Evolutionary conservation across 192 early-diverging fungal species (phyloP).

Genomic region (Podila verticillata): DNA sequence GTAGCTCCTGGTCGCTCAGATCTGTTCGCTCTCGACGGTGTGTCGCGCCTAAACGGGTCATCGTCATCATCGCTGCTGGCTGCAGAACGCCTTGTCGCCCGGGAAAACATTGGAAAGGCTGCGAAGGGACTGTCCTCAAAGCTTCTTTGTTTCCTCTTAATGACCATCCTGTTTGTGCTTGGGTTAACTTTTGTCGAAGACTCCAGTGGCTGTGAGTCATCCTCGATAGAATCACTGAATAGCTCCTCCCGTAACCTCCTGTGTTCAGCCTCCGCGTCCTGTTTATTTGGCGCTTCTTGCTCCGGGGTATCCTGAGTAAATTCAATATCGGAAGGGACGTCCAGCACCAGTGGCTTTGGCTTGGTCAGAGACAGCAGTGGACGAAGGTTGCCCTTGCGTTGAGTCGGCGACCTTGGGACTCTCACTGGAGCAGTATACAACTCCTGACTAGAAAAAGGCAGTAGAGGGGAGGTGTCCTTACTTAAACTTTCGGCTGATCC

Average conservation of each 20-base stretch:
- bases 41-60: not conserved
- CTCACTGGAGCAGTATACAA: not conserved
- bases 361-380: slow-evolving; percentile 9
- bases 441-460: not conserved
- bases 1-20: too few species aligned
- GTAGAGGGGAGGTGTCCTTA: not conserved
- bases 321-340: slow-evolving; percentile 16
- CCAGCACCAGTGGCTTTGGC: slow-evolving; percentile 26
- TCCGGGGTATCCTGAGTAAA: not conserved
- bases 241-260: slow-evolving; percentile 13
- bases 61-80: slow-evolving; percentile 1
- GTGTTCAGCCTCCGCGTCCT: slow-evolving; percentile 9
- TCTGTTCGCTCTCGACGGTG: not conserved
- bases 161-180: not conserved
- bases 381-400: not conserved
- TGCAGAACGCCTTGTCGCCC: not conserved
- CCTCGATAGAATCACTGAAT: slow-evolving; percentile 12
- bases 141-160: not conserved
- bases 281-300: not conserved
- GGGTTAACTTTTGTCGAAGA: not conserved
- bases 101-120: slow-evolving; percentile 14
- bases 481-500: not conserved
- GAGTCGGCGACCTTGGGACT: not conserved
- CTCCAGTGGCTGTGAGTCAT: not conserved
- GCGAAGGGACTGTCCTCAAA: slow-evolving; percentile 11